These are phyloP conservation scores for Zarea fungicola DNA, from an alignment of 2,329 filamentous ascomycete genomes.

Conservation along the genomic window DNA sequence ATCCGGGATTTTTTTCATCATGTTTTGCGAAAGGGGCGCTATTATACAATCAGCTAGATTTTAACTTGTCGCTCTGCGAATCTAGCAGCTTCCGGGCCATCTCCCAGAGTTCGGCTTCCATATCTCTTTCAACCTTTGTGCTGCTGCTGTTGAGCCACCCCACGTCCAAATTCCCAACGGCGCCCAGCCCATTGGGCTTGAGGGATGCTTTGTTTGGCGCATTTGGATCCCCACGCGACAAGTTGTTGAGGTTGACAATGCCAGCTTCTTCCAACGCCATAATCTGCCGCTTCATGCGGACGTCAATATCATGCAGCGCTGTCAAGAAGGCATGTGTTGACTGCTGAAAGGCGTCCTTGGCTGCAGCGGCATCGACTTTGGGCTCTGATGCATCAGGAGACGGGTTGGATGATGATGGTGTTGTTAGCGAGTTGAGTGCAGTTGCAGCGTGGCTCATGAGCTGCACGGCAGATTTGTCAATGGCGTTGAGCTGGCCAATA, in stretches of 20 bases:
- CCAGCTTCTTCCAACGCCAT: constrained; percentile 76
- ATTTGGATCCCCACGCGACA: constrained; percentile 27
- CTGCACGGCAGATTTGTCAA: constrained; percentile 57
- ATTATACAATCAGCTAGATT: neutral
- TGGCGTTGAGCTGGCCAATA: constrained; percentile 72
- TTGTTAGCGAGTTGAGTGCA: constrained; percentile 41
- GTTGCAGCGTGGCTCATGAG: constrained; percentile 41
- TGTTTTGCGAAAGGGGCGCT: neutral
- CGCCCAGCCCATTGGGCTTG: constrained; percentile 50
- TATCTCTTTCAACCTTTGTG: constrained; percentile 73
- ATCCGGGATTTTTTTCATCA: too few species aligned
- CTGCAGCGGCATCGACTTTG: constrained; percentile 40
- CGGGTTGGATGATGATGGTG: constrained; percentile 19
- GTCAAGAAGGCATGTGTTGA: constrained; percentile 64
- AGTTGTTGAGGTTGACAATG: constrained; percentile 53
- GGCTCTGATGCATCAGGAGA: constrained; percentile 18
- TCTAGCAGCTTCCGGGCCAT: constrained; percentile 34
- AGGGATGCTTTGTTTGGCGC: constrained; percentile 38
- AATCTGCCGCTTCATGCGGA: constrained; percentile 60
- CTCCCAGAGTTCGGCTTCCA: constrained; percentile 75
- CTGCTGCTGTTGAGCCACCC: constrained; percentile 86
- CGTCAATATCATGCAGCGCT: constrained; percentile 68
- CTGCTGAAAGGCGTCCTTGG: constrained; percentile 52
- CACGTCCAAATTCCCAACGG: constrained; percentile 65
- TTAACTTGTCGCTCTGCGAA: constrained; percentile 21